These are phyloP conservation scores for Penicillium angulare DNA, from an alignment of 495 filamentous ascomycete genomes.

Conservation along the genomic window DNA sequence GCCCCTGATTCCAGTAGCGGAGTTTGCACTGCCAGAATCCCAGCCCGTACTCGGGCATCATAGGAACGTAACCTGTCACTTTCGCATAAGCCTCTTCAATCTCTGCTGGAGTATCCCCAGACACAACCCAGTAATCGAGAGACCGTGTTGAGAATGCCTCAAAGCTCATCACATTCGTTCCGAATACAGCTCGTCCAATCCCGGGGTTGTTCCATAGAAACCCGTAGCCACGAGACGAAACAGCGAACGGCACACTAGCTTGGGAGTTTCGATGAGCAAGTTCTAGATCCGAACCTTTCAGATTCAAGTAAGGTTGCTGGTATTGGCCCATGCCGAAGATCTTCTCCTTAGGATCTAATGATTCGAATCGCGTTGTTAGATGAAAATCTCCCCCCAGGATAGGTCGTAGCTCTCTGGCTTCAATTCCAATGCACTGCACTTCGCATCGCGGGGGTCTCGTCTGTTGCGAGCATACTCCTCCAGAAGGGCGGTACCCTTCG, in stretches of 20 bases:
- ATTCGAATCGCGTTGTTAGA: slow-evolving; percentile 54
- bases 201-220: slow-evolving; percentile 60
- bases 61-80: slow-evolving; percentile 52
- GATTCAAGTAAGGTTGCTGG: slow-evolving; percentile 54
- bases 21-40: slow-evolving; percentile 65
- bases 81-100: slow-evolving; percentile 52
- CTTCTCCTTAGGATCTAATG: slow-evolving; percentile 48
- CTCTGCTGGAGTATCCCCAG: slow-evolving; percentile 50
- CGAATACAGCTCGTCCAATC: slow-evolving; percentile 55
- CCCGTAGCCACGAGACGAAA: slow-evolving; percentile 55
- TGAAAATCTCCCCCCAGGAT: slow-evolving; percentile 51
- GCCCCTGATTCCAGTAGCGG: slow-evolving; percentile 58
- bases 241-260: slow-evolving; percentile 54
- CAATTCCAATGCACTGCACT: slow-evolving; percentile 53
- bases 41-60: slow-evolving; percentile 63
- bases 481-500: slow-evolving; percentile 40
- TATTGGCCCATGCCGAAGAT: slow-evolving; percentile 65
- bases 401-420: slow-evolving; percentile 55
- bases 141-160: slow-evolving; percentile 52
- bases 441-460: slow-evolving; percentile 49
- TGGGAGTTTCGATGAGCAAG: slow-evolving; percentile 62
- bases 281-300: slow-evolving; percentile 57
- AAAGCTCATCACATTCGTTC: slow-evolving; percentile 57
- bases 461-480: slow-evolving; percentile 59
- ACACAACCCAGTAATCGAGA: slow-evolving; percentile 60